These are phyloP conservation scores for Pseudoturritis turrita DNA, from an alignment of 345 rosid species.

Conservation along the genomic window DNA sequence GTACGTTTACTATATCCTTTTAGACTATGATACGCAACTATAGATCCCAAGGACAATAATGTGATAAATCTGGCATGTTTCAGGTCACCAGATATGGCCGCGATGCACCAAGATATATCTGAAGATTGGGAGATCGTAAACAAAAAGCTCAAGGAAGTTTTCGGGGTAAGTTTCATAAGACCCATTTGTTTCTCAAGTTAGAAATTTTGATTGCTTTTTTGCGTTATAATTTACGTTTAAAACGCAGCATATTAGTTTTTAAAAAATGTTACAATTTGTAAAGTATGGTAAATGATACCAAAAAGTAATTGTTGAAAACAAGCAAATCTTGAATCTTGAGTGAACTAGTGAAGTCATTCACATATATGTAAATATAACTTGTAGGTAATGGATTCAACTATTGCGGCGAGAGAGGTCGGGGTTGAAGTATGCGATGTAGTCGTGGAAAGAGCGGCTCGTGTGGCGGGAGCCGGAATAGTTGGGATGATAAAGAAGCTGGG, in stretches of 20 bases:
- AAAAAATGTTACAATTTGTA: neutral
- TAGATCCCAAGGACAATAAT: neutral
- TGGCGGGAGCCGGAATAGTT: slow-evolving; percentile 62
- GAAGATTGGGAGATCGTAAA: slow-evolving; percentile 42
- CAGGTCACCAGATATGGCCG: slow-evolving; percentile 63
- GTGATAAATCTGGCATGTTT: neutral
- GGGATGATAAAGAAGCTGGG: slow-evolving; percentile 61
- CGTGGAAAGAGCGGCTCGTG: slow-evolving; percentile 59
- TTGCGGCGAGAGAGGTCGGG: slow-evolving; percentile 45
- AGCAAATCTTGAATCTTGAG: neutral
- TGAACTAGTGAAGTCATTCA: neutral
- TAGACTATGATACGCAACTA: neutral
- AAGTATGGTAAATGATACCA: neutral
- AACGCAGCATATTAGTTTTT: no score
- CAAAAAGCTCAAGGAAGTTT: slow-evolving; percentile 47
- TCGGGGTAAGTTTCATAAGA: slow-evolving; percentile 35
- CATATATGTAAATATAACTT: neutral
- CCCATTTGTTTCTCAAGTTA: neutral
- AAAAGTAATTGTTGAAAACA: neutral
- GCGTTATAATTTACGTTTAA: no score
- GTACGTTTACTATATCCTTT: slow-evolving; percentile 19
- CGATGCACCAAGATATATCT: slow-evolving; percentile 70
- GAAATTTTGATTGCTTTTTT: neutral
- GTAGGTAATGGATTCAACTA: slow-evolving; percentile 45
- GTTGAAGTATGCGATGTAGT: slow-evolving; percentile 64